Percentiles rank a stretch among this genome's conserved stretches.
Evolutionary conservation across 106 monocot genomes (phyloP).

Genomic region (Dendrobium nobile): DNA sequence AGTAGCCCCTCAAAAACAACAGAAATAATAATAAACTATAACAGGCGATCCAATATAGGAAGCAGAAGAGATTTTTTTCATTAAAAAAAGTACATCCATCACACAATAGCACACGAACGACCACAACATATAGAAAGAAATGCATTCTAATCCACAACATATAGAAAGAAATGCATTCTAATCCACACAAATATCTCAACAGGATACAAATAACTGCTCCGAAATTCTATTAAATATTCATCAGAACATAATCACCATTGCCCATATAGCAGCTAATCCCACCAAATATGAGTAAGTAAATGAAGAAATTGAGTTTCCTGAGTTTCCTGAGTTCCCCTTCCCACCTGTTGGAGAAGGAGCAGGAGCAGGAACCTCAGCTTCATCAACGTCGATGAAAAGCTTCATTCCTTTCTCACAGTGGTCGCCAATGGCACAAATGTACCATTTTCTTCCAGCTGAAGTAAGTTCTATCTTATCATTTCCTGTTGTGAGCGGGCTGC

Average conservation of each 20-base stretch:
- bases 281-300: background rate
- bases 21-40: too few species aligned
- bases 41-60: too few species aligned
- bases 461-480: conserved; percentile 8
- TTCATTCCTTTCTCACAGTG: background rate
- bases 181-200: background rate
- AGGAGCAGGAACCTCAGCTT: background rate
- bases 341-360: background rate
- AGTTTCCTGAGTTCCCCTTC: background rate
- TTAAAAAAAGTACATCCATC: too few species aligned
- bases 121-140: too few species aligned
- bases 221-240: too few species aligned
- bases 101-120: too few species aligned
- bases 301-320: background rate
- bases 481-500: background rate
- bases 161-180: too few species aligned
- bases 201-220: background rate
- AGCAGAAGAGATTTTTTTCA: too few species aligned
- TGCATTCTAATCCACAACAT: background rate
- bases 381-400: background rate
- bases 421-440: background rate
- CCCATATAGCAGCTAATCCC: background rate
- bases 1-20: too few species aligned
- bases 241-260: background rate
- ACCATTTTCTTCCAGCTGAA: conserved; percentile 5